Evolutionary conservation across 805 yeast genomes (phyloP).

Genomic region (Pichia kluyveri): DNA sequence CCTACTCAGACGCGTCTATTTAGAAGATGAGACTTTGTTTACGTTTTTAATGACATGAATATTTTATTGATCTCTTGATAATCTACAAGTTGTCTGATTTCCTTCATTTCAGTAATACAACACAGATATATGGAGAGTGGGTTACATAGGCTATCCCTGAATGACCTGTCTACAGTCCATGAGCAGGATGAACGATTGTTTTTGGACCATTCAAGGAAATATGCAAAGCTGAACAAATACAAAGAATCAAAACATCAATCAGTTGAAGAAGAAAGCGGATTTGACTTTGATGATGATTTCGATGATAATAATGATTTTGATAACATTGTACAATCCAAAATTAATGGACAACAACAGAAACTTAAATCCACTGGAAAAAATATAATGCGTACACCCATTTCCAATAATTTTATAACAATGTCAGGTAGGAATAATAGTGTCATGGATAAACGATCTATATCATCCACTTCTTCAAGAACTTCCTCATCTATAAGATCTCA

Average conservation of each 20-base stretch:
- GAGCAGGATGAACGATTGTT: constrained; percentile 12
- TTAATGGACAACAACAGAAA: not conserved
- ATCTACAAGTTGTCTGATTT: no score
- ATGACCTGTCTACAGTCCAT: constrained; percentile 18
- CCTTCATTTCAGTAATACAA: no score
- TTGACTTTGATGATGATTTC: not conserved
- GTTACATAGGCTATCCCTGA: not conserved
- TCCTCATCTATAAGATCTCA: constrained; percentile 11
- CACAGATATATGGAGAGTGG: not conserved
- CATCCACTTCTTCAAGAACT: constrained; percentile 18
- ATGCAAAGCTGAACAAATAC: constrained; percentile 1
- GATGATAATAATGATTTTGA: constrained; percentile 1
- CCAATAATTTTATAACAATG: not conserved
- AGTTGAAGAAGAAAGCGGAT: not conserved
- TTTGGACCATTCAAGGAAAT: constrained; percentile 15
- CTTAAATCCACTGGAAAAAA: not conserved
- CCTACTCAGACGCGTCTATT: no score
- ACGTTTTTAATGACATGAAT: no score
- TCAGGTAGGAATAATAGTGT: constrained; percentile 3
- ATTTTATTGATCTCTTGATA: no score
- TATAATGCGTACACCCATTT: not conserved
- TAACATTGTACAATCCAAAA: not conserved
- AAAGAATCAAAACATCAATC: no score
- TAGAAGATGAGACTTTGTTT: no score
- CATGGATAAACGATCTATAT: constrained; percentile 14